Conservation (phyloP, 176 grass and related monocot species). For the Ensete glaucum region DNA sequence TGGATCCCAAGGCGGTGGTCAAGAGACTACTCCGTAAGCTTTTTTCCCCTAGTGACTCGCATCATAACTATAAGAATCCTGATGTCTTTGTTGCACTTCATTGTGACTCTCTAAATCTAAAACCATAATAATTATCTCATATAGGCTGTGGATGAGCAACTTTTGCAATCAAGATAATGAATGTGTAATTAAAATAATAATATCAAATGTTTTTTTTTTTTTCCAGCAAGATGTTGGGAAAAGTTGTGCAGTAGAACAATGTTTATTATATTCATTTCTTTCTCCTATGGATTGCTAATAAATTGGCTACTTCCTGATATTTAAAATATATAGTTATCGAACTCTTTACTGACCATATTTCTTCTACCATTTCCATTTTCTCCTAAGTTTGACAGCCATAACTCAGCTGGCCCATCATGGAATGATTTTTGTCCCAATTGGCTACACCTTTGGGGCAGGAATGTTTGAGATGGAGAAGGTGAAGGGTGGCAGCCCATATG, state of each 20-base stretch:
- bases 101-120: not conserved
- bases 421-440: constrained; percentile 69
- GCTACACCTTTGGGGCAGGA: constrained; percentile 65
- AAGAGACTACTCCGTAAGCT: constrained; percentile 65
- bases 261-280: no score
- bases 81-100: not conserved
- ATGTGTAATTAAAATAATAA: no score
- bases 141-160: no score
- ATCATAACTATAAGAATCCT: not conserved
- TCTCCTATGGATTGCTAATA: not conserved
- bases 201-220: not conserved
- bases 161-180: no score
- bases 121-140: not conserved
- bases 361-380: not conserved
- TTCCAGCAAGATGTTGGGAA: not conserved
- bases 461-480: constrained; percentile 64
- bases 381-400: constrained; percentile 48
- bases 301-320: constrained; percentile 8
- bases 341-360: constrained; percentile 4
- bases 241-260: no score
- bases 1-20: constrained; percentile 61
- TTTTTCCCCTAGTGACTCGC: not conserved
- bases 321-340: not conserved
- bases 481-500: constrained; percentile 65
- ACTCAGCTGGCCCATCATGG: constrained; percentile 72